These are phyloP conservation scores for Candida oleophila DNA, from an alignment of 805 yeast genomes.

Conservation along the genomic window DNA sequence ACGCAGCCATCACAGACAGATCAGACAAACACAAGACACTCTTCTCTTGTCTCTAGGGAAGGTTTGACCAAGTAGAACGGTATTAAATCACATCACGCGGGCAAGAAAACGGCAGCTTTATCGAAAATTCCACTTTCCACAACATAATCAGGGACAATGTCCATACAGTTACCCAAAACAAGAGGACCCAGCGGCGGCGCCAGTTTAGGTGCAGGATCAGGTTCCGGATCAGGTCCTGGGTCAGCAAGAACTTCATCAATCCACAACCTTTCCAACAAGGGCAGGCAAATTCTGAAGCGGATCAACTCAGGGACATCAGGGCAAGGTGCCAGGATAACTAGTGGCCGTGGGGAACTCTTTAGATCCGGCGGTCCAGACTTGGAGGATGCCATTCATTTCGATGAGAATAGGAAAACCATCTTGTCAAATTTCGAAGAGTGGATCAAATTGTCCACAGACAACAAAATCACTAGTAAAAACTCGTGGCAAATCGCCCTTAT, in stretches of 20 bases:
- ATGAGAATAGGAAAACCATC: conserved; percentile 42
- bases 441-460: conserved; percentile 47
- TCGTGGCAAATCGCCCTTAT: conserved; percentile 52
- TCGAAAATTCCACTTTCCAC: background rate
- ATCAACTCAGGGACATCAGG: background rate
- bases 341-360: conserved; percentile 5
- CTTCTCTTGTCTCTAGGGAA: too few relatives aligned
- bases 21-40: conserved; percentile 4
- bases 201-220: conserved; percentile 15
- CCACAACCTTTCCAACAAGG: conserved; percentile 28
- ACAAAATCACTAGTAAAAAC: conserved; percentile 48
- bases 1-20: conserved; percentile 2
- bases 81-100: too few relatives aligned
- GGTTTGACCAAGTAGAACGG: too few relatives aligned
- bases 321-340: background rate
- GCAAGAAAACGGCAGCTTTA: too few relatives aligned
- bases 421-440: conserved; percentile 47
- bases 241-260: conserved; percentile 12
- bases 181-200: conserved; percentile 8
- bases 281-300: conserved; percentile 19
- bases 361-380: background rate
- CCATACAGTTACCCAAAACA: conserved; percentile 4
- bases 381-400: conserved; percentile 42
- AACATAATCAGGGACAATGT: background rate
- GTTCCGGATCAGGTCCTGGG: conserved; percentile 24